Evolutionary conservation across 169 alveolate species (phyloP).

Genomic region (Cryptosporidium baileyi): DNA sequence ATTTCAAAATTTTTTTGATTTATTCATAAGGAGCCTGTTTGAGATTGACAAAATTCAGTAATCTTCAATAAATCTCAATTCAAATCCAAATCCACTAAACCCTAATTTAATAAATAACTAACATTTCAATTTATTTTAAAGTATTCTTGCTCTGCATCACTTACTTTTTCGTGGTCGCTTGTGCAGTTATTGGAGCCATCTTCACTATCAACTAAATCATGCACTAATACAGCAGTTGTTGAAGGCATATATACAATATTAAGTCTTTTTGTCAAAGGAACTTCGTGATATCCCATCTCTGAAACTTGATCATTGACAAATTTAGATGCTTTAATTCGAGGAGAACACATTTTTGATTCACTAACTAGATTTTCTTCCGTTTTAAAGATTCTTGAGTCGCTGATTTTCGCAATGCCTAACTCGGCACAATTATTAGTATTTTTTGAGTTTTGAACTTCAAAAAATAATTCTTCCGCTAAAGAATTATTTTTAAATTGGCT

Average conservation of each 20-base stretch:
- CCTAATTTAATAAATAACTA: neutral
- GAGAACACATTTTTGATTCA: slow-evolving; percentile 45
- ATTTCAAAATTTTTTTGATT: neutral
- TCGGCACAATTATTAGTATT: neutral
- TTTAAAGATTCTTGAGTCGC: neutral
- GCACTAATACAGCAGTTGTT: slow-evolving; percentile 59
- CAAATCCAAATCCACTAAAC: no score
- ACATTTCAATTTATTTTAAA: slow-evolving; percentile 11
- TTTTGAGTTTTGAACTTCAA: neutral
- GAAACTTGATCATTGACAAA: neutral
- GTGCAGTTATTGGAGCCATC: slow-evolving; percentile 1
- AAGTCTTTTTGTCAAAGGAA: slow-evolving; percentile 55
- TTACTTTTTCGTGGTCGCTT: neutral
- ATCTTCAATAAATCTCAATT: no score
- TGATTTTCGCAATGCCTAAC: neutral
- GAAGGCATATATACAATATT: slow-evolving; percentile 59
- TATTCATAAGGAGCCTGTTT: neutral
- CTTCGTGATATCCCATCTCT: slow-evolving; percentile 56
- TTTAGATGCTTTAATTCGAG: slow-evolving; percentile 51
- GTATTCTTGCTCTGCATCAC: slow-evolving; percentile 64
- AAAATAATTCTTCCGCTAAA: slow-evolving; percentile 22
- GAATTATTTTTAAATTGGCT: neutral
- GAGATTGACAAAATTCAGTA: no score
- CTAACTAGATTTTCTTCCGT: neutral
- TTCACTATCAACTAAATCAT: slow-evolving; percentile 58